Base-by-base conservation (phyloP, 2,329 filamentous ascomycete genomes). In the Diaporthe velutina region DNA sequence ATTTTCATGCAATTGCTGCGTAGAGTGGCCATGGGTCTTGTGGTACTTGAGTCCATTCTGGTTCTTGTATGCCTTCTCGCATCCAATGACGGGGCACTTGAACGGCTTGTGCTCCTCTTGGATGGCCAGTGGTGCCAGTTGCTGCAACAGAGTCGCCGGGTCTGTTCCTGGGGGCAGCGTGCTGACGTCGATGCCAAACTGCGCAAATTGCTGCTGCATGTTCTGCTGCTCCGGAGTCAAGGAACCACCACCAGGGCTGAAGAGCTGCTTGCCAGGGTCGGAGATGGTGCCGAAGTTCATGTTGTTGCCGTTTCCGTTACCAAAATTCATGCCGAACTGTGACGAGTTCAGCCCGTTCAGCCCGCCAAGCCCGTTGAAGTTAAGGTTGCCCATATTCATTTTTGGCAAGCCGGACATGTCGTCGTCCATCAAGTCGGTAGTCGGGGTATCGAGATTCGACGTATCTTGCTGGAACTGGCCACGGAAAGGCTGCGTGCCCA, bases 61-160 rank as follows among this genome's bases (percentile, higher is more conserved):
- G 83, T 99, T 99, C 89, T 99, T 99, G 87, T 99, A 99, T 0
- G 97, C 96, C 88, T 99, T 99, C 84, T 98, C 97, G 81, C 97
- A 99, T 8, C 97, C 97, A 82, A 99, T 98, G 68, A 99, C 97
- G 1, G 97, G 97, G 81, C 97, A 99, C 83, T 96, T 94, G 88
- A 98, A 99, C 0, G 97, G 97, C 85, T 98, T 99, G 80, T 97
- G 95, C 82, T 99, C 96, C 82, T 98, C 96, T 22, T 93, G 93
- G 74, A 92, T 89, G 84, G 92, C 88, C 82, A 93, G 86, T n/a
- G 86, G 88, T 42, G 89, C 88, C 72, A 91, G 86, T 67, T 90
- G 87, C 77, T 91, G 89, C 54, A 91, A 82, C n/a, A 91, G 82
- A 28, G 86, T 84, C 73, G 89, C 87, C 70, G 88, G 94, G 78